These are phyloP conservation scores for Cucumis cinereus DNA, from an alignment of 306 rosid genomes.

Conservation along the genomic window DNA sequence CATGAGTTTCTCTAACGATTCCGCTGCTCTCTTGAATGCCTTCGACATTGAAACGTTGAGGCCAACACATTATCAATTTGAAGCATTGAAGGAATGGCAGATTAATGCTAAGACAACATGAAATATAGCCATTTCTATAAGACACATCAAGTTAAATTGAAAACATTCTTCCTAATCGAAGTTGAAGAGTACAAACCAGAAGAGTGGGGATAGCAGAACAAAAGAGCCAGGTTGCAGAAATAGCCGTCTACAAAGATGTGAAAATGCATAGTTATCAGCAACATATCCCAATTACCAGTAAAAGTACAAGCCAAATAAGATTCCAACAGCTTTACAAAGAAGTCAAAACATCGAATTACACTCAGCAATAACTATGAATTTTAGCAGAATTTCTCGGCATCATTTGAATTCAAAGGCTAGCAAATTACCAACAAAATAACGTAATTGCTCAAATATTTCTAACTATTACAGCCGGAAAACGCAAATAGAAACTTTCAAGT, in stretches of 20 bases:
- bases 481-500: background rate
- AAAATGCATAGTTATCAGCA: background rate
- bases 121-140: background rate
- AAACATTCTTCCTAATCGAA: background rate
- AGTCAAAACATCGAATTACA: background rate
- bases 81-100: background rate
- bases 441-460: background rate
- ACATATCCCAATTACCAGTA: background rate
- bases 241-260: conserved; percentile 39
- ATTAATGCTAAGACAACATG: background rate
- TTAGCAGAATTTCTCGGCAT: background rate
- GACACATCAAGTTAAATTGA: background rate
- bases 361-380: background rate
- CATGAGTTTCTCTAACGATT: conserved; percentile 82
- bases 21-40: conserved; percentile 92
- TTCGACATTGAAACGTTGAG: conserved; percentile 12
- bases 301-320: background rate
- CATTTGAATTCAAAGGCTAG: background rate
- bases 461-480: background rate
- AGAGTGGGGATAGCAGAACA: conserved; percentile 82
- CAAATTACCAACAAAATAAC: background rate
- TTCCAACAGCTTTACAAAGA: background rate
- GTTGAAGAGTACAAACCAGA: conserved; percentile 43
- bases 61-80: background rate
- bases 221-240: conserved; percentile 72